These are phyloP conservation scores for Salix brachista DNA, from an alignment of 345 rosid species.

Conservation along the genomic window DNA sequence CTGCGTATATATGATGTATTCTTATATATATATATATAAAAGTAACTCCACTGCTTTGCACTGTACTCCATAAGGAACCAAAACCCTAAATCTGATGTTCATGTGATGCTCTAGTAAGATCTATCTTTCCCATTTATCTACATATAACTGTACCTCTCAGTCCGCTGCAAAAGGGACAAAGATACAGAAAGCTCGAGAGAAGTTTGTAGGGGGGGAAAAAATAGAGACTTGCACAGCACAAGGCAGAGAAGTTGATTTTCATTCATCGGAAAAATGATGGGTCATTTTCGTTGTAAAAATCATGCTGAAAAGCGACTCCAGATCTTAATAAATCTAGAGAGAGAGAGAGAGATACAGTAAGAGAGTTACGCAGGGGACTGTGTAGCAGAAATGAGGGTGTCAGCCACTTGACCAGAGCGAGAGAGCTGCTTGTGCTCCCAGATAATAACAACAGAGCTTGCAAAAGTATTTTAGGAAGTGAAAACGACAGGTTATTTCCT, in stretches of 20 bases:
- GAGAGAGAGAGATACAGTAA: not conserved
- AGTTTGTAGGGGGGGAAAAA: too few relatives aligned
- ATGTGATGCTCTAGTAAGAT: not conserved
- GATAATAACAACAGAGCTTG: not conserved
- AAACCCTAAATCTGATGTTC: not conserved
- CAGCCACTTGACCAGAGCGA: not conserved
- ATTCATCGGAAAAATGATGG: not conserved
- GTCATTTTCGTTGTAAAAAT: slow-evolving; percentile 5
- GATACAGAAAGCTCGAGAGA: not conserved
- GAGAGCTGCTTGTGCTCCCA: not conserved
- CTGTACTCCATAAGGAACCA: not conserved
- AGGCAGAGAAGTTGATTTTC: not conserved
- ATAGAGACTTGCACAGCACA: not conserved
- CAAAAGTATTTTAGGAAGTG: not conserved
- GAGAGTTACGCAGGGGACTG: not conserved
- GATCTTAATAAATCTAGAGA: slow-evolving; percentile 1
- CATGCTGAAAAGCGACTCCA: slow-evolving; percentile 4
- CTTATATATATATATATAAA: not conserved
- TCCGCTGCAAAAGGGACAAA: not conserved
- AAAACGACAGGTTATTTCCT: not conserved
- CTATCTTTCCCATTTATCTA: not conserved
- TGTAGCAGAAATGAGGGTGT: not conserved
- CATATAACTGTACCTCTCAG: not conserved
- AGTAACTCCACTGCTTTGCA: not conserved
- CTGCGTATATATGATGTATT: not conserved